Evolutionary conservation across 345 rosid genomes (phyloP).

Genomic region (Citrus sp.): DNA sequence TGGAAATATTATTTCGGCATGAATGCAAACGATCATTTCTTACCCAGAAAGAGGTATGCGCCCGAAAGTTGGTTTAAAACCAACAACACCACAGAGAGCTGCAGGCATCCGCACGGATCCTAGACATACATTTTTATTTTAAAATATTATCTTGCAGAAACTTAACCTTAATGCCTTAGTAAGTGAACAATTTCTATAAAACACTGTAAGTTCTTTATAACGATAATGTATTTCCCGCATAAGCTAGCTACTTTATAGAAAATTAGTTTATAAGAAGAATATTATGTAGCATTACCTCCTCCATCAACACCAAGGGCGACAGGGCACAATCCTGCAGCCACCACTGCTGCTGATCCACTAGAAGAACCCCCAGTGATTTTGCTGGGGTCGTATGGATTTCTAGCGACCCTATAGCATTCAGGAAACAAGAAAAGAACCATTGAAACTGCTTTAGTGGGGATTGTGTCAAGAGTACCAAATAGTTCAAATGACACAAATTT

Average conservation of each 20-base stretch:
- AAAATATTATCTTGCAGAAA: background rate
- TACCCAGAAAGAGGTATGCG: slow-evolving; percentile 63
- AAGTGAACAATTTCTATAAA: too few relatives aligned
- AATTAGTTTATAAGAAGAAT: background rate
- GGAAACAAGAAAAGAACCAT: background rate
- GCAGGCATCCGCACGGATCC: slow-evolving; percentile 82
- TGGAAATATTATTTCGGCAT: background rate
- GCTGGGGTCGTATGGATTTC: slow-evolving; percentile 53
- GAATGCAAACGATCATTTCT: background rate
- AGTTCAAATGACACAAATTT: background rate
- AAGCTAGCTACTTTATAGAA: too few relatives aligned
- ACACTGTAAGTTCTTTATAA: too few relatives aligned
- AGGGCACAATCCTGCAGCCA: slow-evolving; percentile 71
- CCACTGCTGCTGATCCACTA: slow-evolving; percentile 78
- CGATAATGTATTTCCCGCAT: too few relatives aligned
- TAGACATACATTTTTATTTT: slow-evolving; percentile 14
- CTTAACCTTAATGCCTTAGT: background rate
- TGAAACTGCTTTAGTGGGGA: background rate
- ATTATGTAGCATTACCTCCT: slow-evolving; percentile 45
- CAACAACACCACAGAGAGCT: slow-evolving; percentile 72
- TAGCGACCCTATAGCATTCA: slow-evolving; percentile 35
- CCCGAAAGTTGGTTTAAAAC: slow-evolving; percentile 72
- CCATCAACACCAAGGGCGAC: slow-evolving; percentile 83
- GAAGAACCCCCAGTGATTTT: slow-evolving; percentile 71
- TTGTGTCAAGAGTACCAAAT: background rate